Percentiles rank a stretch among this genome's conserved stretches.
Evolutionary conservation across 106 monocot genomes (phyloP).

Genomic region (Dendrobium nobile): DNA sequence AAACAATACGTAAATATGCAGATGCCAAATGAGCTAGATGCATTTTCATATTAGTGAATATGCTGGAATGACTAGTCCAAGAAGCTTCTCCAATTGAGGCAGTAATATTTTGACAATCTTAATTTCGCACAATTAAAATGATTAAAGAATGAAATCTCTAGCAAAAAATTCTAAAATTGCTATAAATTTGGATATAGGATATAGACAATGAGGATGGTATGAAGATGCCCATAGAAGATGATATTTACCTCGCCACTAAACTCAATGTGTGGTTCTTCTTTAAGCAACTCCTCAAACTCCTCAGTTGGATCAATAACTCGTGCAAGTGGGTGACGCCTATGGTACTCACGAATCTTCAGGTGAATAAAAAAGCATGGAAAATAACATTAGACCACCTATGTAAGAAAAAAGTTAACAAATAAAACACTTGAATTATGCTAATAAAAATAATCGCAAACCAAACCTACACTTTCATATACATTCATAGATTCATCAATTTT

Average conservation of each 20-base stretch:
- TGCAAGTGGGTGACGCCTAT: conserved; percentile 68
- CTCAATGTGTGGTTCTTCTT: conserved; percentile 81
- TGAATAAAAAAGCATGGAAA: conserved; percentile 6
- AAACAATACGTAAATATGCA: not conserved
- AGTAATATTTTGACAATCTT: not conserved
- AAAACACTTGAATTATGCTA: not conserved
- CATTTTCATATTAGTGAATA: not conserved
- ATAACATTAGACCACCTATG: not conserved
- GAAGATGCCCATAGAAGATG: not conserved
- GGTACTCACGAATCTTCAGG: conserved; percentile 84
- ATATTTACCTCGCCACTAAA: conserved; percentile 88
- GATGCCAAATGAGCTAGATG: not conserved
- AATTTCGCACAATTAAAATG: not conserved
- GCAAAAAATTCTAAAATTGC: not conserved
- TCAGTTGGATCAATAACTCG: conserved; percentile 58
- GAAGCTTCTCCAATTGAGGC: not conserved
- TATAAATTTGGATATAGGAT: not conserved
- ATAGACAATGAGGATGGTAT: not conserved
- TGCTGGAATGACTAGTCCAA: not conserved
- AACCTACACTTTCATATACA: not conserved
- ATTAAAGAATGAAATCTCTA: not conserved
- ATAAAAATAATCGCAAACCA: not conserved
- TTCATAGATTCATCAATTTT: not conserved
- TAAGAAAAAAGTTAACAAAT: not conserved
- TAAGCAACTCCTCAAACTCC: conserved; percentile 81